phyloP scores from a whole-genome alignment of 805 yeast species.

The Ogataea degrootiae region DNA sequence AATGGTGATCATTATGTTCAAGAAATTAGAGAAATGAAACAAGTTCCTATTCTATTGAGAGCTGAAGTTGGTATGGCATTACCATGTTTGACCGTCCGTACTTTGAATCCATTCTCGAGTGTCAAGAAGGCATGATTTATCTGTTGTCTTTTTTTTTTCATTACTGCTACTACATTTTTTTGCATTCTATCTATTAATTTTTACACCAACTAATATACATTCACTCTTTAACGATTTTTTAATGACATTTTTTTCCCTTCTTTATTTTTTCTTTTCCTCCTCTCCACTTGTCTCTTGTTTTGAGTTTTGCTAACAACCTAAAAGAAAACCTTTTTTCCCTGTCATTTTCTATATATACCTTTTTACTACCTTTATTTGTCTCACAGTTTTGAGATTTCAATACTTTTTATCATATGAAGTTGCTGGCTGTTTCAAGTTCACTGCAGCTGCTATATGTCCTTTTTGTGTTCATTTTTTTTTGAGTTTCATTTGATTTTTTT shows the following conservation, averaged over 20 bases:
- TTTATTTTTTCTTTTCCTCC: background rate
- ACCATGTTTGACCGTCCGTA: slow-evolving; percentile 90
- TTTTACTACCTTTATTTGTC: background rate
- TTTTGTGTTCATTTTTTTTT: no score
- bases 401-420: no score
- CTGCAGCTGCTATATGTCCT: no score
- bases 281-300: background rate
- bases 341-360: background rate
- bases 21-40: slow-evolving; percentile 71
- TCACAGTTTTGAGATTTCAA: no score
- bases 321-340: background rate
- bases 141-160: background rate
- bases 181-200: background rate
- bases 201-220: slow-evolving; percentile 12
- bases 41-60: slow-evolving; percentile 79
- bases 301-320: background rate
- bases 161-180: background rate
- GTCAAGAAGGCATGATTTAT: slow-evolving; percentile 11
- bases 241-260: slow-evolving; percentile 3
- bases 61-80: slow-evolving; percentile 94
- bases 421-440: no score
- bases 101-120: slow-evolving; percentile 71
- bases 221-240: slow-evolving; percentile 11
- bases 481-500: no score
- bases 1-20: slow-evolving; percentile 59